phyloP scores from a whole-genome alignment of 2,329 filamentous ascomycete species.

The Dothideomycetes sp. region DNA sequence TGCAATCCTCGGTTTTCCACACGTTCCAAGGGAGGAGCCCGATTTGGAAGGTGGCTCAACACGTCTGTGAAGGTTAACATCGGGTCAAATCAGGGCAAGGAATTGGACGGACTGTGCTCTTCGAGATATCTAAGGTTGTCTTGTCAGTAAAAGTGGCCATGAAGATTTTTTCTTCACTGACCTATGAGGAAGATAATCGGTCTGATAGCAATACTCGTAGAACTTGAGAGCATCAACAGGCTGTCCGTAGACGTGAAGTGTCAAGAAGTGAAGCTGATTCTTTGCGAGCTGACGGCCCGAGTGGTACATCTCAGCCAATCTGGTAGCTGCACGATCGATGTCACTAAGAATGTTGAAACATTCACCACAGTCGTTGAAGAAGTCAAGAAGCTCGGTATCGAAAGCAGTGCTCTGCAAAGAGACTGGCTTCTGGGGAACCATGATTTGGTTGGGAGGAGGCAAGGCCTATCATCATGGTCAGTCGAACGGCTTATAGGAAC shows the following conservation, averaged over 20 bases:
- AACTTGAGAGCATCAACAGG: constrained; percentile 10
- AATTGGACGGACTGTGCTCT: constrained; percentile 3
- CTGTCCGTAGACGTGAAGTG: constrained; percentile 1
- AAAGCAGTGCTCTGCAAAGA: neutral
- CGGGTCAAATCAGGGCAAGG: too few species aligned
- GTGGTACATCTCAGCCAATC: neutral
- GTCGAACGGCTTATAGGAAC: too few species aligned
- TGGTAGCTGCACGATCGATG: neutral
- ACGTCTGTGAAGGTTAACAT: neutral
- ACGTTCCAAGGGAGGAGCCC: too few species aligned
- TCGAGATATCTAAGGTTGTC: neutral
- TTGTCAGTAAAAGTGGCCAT: too few species aligned
- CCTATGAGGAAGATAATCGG: neutral
- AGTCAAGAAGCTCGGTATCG: constrained; percentile 4
- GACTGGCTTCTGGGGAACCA: neutral
- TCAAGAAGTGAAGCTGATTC: neutral
- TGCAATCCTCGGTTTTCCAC: too few species aligned
- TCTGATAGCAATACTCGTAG: constrained; percentile 7
- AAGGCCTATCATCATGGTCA: constrained; percentile 3
- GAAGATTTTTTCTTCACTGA: too few species aligned
- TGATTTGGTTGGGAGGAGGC: neutral
- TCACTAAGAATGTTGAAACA: constrained; percentile 1
- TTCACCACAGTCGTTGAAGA: constrained; percentile 2
- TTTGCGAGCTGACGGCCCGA: neutral
- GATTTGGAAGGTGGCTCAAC: neutral